Percentiles rank a stretch among this genome's conserved stretches.
phyloP scores from a whole-genome alignment of 2,329 filamentous ascomycete species.

The Alternaria arbusti region DNA sequence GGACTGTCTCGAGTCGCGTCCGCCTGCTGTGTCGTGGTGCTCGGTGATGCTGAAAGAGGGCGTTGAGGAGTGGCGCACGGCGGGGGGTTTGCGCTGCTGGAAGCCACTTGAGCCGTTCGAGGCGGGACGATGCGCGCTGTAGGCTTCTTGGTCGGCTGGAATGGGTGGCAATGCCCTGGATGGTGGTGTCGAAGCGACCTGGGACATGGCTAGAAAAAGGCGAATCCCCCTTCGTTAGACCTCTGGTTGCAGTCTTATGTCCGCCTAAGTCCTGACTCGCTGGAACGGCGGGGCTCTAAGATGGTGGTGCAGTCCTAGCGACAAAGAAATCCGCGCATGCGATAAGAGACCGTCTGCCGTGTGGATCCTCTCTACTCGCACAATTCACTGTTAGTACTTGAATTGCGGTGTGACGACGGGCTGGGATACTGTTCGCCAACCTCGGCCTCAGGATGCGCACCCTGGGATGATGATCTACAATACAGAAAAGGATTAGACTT shows the following conservation, averaged over 20 bases:
- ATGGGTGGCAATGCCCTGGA: conserved; percentile 35
- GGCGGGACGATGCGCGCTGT: conserved; percentile 14
- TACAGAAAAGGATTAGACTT: conserved; percentile 19
- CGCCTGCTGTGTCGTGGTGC: conserved; percentile 36
- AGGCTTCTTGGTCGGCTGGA: conserved; percentile 24
- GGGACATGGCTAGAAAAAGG: conserved; percentile 33
- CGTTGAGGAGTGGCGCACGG: conserved; percentile 28
- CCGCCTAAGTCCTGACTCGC: conserved; percentile 23
- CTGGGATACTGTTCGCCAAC: conserved; percentile 7
- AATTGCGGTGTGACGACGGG: conserved; percentile 18
- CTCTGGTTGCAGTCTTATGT: conserved; percentile 12
- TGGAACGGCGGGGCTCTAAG: conserved; percentile 15
- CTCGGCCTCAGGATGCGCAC: conserved; percentile 20
- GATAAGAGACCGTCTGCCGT: background rate
- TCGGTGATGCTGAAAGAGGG: conserved; percentile 43
- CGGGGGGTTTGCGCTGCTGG: conserved; percentile 33
- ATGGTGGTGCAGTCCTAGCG: conserved; percentile 8
- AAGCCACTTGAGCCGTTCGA: conserved; percentile 30
- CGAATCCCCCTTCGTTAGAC: conserved; percentile 3
- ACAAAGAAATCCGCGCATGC: conserved; percentile 1
- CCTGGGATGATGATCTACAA: conserved; percentile 23
- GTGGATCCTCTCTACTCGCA: background rate
- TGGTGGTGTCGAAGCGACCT: conserved; percentile 28
- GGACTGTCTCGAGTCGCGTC: conserved; percentile 44
- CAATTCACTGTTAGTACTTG: conserved; percentile 18